These are phyloP conservation scores for Coleophoma crateriformis DNA, from an alignment of 2,329 filamentous ascomycete genomes.

Conservation along the genomic window DNA sequence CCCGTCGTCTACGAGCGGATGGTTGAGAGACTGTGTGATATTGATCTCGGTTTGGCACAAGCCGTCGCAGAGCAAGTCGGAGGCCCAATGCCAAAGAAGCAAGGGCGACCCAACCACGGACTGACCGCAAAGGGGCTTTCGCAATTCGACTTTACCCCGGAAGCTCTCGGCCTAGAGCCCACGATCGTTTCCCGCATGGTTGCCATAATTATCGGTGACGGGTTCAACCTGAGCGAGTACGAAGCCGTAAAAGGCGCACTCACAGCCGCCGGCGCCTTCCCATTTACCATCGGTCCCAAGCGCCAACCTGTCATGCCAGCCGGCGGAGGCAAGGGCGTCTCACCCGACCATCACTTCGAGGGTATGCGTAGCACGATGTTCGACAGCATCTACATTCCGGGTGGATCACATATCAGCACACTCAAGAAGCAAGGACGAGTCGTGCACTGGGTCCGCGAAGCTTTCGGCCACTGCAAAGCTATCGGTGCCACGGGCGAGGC, in stretches of 20 bases:
- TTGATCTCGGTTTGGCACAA: conserved; percentile 65
- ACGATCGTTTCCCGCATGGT: conserved; percentile 68
- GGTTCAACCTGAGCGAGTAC: conserved; percentile 64
- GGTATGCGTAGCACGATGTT: conserved; percentile 78
- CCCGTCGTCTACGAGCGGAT: conserved; percentile 69
- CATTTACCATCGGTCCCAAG: conserved; percentile 67
- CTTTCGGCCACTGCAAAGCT: conserved; percentile 76
- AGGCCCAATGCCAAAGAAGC: conserved; percentile 49
- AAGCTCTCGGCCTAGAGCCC: conserved; percentile 37
- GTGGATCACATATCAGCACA: conserved; percentile 57
- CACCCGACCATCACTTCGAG: conserved; percentile 74
- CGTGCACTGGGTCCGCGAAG: conserved; percentile 71
- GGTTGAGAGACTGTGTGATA: conserved; percentile 62
- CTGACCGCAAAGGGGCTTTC: conserved; percentile 62
- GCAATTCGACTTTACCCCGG: conserved; percentile 61
- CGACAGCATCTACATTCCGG: conserved; percentile 72
- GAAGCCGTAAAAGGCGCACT: conserved; percentile 59
- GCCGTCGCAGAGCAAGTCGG: conserved; percentile 66
- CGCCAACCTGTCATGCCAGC: conserved; percentile 55
- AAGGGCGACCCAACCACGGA: conserved; percentile 55
- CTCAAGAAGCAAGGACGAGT: conserved; percentile 67
- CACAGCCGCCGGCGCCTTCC: conserved; percentile 55
- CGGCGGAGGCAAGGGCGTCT: conserved; percentile 39
- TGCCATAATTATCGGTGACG: conserved; percentile 72
- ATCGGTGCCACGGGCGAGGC: conserved; percentile 73